Conservation (phyloP, 352 stramenopile species). For the Phytophthora fragariaefolia region DNA sequence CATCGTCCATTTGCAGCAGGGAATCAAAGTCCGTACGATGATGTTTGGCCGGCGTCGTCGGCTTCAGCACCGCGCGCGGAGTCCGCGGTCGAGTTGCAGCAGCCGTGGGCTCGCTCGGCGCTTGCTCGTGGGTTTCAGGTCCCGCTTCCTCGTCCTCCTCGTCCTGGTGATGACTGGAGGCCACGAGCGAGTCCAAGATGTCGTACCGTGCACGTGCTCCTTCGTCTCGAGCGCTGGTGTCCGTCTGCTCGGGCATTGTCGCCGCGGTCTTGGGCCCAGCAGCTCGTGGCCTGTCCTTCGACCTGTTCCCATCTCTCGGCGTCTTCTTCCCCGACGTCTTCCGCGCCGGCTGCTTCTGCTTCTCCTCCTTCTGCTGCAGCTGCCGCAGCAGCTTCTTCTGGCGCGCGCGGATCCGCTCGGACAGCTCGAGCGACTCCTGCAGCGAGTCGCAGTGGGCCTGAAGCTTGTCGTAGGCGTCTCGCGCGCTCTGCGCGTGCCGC, state of each 20-base stretch:
- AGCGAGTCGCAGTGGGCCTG: conserved; percentile 77
- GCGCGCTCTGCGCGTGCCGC: conserved; percentile 53
- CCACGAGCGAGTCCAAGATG: conserved; percentile 50
- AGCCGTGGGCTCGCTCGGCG: conserved; percentile 34
- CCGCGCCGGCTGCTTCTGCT: not conserved
- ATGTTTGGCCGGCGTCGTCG: conserved; percentile 12
- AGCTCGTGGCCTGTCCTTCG: conserved; percentile 9
- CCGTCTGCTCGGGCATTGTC: conserved; percentile 3
- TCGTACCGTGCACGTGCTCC: conserved; percentile 36
- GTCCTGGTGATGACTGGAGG: conserved; percentile 21
- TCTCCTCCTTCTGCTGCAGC: conserved; percentile 37
- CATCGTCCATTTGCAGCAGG: conserved; percentile 37
- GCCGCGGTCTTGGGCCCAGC: not conserved
- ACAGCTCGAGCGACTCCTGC: conserved; percentile 82
- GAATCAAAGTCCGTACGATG: conserved; percentile 52
- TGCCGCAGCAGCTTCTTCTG: conserved; percentile 86
- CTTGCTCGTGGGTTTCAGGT: conserved; percentile 29
- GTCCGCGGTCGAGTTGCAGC: conserved; percentile 16
- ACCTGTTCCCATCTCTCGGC: conserved; percentile 7
- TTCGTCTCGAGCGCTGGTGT: conserved; percentile 4
- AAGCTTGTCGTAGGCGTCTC: conserved; percentile 71
- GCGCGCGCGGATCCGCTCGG: conserved; percentile 73
- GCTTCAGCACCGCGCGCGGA: conserved; percentile 17
- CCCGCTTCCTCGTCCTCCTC: conserved; percentile 19
- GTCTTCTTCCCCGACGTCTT: conserved; percentile 22